Evolutionary conservation across 441 rosid species (phyloP).

Genomic region (Populus trichocarpa): DNA sequence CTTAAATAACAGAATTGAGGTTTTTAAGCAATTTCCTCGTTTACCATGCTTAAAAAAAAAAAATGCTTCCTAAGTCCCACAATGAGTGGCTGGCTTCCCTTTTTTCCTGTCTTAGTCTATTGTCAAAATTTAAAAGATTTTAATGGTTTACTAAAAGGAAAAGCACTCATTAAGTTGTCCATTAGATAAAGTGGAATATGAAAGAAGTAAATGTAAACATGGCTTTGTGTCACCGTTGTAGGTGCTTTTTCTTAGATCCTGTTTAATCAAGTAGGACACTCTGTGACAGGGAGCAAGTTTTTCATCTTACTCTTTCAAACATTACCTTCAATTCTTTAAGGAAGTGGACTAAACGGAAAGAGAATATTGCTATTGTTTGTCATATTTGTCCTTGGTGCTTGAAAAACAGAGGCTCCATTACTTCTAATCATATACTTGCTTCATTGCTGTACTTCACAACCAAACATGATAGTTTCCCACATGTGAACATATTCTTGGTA

Average conservation of each 20-base stretch:
- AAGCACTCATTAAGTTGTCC: neutral
- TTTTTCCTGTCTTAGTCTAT: neutral
- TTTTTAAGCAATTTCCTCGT: neutral
- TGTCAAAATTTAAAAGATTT: neutral
- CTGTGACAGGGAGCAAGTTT: neutral
- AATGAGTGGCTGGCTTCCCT: neutral
- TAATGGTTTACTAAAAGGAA: neutral
- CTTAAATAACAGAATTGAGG: neutral
- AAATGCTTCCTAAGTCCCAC: neutral
- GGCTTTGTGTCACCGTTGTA: neutral
- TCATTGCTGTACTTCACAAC: neutral
- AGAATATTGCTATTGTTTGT: neutral
- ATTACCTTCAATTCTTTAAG: neutral
- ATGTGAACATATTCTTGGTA: neutral
- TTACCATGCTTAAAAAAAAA: neutral
- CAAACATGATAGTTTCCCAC: neutral
- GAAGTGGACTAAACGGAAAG: neutral
- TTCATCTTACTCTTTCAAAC: neutral
- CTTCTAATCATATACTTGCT: neutral
- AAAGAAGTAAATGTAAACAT: conserved; percentile 3
- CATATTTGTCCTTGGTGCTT: neutral
- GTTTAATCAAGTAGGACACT: neutral
- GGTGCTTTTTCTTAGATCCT: neutral
- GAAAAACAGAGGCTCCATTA: neutral
- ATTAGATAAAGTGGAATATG: neutral